A percentile compares a stretch with the other conserved stretches of the same genome.
Conservation (phyloP, 495 filamentous ascomycete genomes). For the Tetracladium marchalianum region DNA sequence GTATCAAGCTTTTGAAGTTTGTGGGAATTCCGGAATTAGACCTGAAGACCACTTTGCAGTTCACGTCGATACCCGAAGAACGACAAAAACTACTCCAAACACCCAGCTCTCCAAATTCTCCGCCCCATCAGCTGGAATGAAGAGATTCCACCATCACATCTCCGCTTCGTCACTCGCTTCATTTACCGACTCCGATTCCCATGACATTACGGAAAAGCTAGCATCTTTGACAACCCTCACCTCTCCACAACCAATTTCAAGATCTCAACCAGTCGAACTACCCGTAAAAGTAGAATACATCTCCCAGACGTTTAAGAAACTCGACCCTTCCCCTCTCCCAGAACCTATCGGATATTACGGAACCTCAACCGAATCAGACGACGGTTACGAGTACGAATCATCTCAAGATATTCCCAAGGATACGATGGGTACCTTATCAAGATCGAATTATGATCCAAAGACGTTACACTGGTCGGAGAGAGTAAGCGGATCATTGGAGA, state of each 20-base stretch:
- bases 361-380: slow-evolving; percentile 21
- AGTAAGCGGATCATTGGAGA: background rate
- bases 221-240: slow-evolving; percentile 29
- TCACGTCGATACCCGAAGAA: slow-evolving; percentile 40
- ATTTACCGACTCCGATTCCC: slow-evolving; percentile 13
- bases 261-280: background rate
- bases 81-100: slow-evolving; percentile 13
- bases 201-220: slow-evolving; percentile 26
- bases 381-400: slow-evolving; percentile 24
- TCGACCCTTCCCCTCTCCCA: slow-evolving; percentile 33
- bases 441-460: background rate
- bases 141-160: slow-evolving; percentile 7
- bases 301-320: slow-evolving; percentile 14
- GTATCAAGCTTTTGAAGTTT: slow-evolving; percentile 41
- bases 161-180: slow-evolving; percentile 4
- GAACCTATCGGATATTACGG: slow-evolving; percentile 22
- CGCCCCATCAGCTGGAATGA: background rate
- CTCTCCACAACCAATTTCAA: slow-evolving; percentile 1
- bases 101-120: slow-evolving; percentile 9
- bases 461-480: background rate
- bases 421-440: slow-evolving; percentile 7
- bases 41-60: slow-evolving; percentile 61
- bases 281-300: slow-evolving; percentile 29
- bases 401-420: slow-evolving; percentile 16
- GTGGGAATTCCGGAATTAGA: slow-evolving; percentile 53